Evolutionary conservation across 768 basidiomycete genomes (phyloP), one percentile per base, ranked within the genome.

Genomic region (Kwoniella newhampshirensis): DNA sequence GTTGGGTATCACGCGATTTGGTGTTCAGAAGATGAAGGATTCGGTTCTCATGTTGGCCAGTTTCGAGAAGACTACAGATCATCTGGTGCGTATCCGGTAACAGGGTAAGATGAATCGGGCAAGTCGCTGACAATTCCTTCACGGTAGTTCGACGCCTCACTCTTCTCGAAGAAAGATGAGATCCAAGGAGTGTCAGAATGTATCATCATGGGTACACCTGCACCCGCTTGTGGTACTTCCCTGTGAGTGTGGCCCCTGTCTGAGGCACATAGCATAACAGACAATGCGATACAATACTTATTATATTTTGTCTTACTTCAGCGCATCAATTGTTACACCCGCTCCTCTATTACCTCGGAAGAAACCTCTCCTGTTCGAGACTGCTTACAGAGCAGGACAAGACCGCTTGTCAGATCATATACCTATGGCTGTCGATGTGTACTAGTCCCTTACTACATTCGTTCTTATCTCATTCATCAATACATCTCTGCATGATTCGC

Each of bases 21-120:
- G 96, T 72, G 94, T 99, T 23, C 90, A 93, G 7, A 97, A 97
- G 80, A 98, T 98, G 91, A 98, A 98, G 77, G 96, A 99, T 61
- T 79, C 78, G 37, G 93, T 97, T 0, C 84, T 99, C 68, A 99
- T 98, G 96, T 81, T 98, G 68, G 96, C 96, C 9, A 96, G 91
- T 23, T 99, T 99, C 77, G 96, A 99, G 78, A 98, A 98, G 80
- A 98, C 96, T 15, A 99, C 96, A 13, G 96, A 99, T 79, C 96
- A 99, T 77, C 79, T 99, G 60, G 76, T 77, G 30, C 54, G 74
- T 70, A 15, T 1, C 17, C 32, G 13, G 32, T 32, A n/a, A n/a
- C n/a, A n/a, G n/a, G n/a, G n/a, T n/a, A n/a, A n/a, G n/a, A n/a
- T n/a, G n/a, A n/a, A n/a, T n/a, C n/a, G n/a, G n/a, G n/a, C n/a